Evolutionary conservation across 2,329 filamentous ascomycete genomes (phyloP).

Genomic region (Pseudogymnoascus sp.): DNA sequence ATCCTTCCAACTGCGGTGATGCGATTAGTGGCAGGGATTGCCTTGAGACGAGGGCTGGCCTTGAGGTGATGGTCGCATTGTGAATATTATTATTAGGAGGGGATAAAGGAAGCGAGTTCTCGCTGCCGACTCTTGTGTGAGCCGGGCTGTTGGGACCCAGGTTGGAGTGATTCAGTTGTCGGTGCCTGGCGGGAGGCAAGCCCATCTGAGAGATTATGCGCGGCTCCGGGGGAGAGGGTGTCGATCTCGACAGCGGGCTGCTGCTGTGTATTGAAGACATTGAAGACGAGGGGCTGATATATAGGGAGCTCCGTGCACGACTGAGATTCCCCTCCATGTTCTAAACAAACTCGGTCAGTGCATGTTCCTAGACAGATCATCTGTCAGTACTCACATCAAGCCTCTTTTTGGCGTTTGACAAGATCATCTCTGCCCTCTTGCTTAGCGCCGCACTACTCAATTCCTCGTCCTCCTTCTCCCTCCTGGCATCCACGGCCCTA

Average conservation of each 20-base stretch:
- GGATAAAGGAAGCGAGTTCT: constrained; percentile 43
- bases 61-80: background rate
- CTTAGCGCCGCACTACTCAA: constrained; percentile 69
- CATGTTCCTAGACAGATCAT: background rate
- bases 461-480: constrained; percentile 43
- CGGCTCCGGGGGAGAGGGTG: constrained; percentile 23
- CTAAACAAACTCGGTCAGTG: constrained; percentile 35
- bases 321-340: constrained; percentile 89
- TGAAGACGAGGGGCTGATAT: constrained; percentile 41
- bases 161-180: constrained; percentile 17
- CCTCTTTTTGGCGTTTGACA: constrained; percentile 84
- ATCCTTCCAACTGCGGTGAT: background rate
- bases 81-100: constrained; percentile 29
- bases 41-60: background rate
- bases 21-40: background rate
- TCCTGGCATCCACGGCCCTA: constrained; percentile 22
- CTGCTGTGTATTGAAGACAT: constrained; percentile 35
- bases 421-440: constrained; percentile 76
- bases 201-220: constrained; percentile 17
- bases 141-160: constrained; percentile 31
- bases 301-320: constrained; percentile 63
- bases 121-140: constrained; percentile 54
- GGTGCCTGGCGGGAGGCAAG: constrained; percentile 20
- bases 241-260: constrained; percentile 29
- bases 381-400: constrained; percentile 57